Base-by-base conservation (phyloP, 805 yeast genomes). In the Yamadazyma laniorum region DNA sequence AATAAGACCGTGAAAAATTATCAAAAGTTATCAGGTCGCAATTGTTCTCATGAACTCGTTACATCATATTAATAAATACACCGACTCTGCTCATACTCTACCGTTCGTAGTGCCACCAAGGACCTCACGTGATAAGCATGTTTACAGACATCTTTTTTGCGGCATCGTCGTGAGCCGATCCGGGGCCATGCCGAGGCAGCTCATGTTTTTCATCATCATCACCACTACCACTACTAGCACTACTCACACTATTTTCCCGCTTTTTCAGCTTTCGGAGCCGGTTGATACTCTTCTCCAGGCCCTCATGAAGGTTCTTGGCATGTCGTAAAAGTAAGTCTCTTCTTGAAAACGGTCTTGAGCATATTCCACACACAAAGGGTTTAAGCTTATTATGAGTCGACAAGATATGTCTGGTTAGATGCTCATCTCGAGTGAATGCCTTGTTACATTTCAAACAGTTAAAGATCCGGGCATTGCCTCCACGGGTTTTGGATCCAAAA, bases 351-450 rank as follows among this genome's bases (percentile, higher is more conserved):
- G 74, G 70, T 34, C 74, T 54, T 25, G 53, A 43, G 47, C 74
- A 68, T n/a, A 68, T 59, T 6, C 73, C 73, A 41, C 74, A 68
- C 5, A 62, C 52, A 43, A 64, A 68, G 3, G 74, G 74, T 45
- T 67, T 67, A 37, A 67, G 53, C 38, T 68, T 68, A 50, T 68
- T 68, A 43, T 68, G 74, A 7, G 74, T 68, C 42, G 63, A 61
- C 23, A 65, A 50, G 12, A 67, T 56, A 43, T 68, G 74, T 32
- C 74, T 51, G 18, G 70, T 65, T 27, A 68, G 51, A 42, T 68
- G 74, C 47, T 68, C 74, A 42, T 68, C 73, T 40, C 74, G 51
- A n/a, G 73, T 68, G 49, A 68, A 68, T 3, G 74, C 74, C 17
- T 72, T 56, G 32, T 64, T 55, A 45, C 74, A 68, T 33, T 64